Conservation (phyloP, 2,329 filamentous ascomycete species). For the Colletotrichum cordylinicola region DNA sequence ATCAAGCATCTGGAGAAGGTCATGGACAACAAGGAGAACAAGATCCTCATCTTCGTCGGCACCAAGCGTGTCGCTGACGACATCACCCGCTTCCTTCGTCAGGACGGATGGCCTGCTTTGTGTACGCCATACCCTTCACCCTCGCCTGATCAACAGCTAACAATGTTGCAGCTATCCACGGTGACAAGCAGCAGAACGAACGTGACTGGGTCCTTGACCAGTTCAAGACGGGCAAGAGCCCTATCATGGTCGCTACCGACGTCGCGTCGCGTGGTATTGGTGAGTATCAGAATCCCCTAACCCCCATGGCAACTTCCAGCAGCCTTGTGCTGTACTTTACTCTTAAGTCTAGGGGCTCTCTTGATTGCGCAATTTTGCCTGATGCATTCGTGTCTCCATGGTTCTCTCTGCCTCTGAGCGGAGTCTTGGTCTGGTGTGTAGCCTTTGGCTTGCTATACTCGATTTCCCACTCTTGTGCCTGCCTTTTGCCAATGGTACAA, state of each 20-base stretch:
- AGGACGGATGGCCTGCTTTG: slow-evolving; percentile 96
- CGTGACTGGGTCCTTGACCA: slow-evolving; percentile 99
- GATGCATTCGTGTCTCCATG: slow-evolving; percentile 83
- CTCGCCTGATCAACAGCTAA: slow-evolving; percentile 36
- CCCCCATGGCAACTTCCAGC: slow-evolving; percentile 61
- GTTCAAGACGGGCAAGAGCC: slow-evolving; percentile 99
- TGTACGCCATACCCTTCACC: slow-evolving; percentile 69
- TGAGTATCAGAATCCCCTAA: slow-evolving; percentile 75
- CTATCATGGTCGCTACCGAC: slow-evolving; percentile 99
- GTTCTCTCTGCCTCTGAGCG: slow-evolving; percentile 73
- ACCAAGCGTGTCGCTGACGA: slow-evolving; percentile 97
- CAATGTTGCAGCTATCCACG: slow-evolving; percentile 79
- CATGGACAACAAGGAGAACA: slow-evolving; percentile 96
- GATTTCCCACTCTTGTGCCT: slow-evolving; percentile 78
- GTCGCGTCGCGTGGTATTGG: slow-evolving; percentile 99
- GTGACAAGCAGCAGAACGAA: slow-evolving; percentile 99
- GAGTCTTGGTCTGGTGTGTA: slow-evolving; percentile 86
- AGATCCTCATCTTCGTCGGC: slow-evolving; percentile 92
- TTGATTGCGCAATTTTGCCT: slow-evolving; percentile 91
- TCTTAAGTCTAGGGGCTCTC: slow-evolving; percentile 88
- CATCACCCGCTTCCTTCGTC: slow-evolving; percentile 95
- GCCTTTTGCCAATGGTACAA: slow-evolving; percentile 68
- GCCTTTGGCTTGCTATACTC: slow-evolving; percentile 71
- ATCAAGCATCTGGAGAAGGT: slow-evolving; percentile 97
- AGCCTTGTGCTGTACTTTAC: slow-evolving; percentile 79